Base-by-base conservation (phyloP, 2,329 filamentous ascomycete species). In the Alternaria postmessia region DNA sequence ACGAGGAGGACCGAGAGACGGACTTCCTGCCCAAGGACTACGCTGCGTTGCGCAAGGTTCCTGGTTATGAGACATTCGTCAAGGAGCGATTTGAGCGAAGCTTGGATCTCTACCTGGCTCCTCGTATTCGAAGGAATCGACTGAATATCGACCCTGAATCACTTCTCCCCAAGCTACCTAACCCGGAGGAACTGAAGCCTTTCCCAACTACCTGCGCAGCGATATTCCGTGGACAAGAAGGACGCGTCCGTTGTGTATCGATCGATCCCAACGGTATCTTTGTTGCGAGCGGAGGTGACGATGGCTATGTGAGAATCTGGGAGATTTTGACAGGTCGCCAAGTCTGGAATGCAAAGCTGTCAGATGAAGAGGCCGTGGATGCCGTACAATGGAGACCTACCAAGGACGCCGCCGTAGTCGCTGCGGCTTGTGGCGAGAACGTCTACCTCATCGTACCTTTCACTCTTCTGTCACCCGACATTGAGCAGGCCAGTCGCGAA, bases 1-100 rank as follows among this genome's bases (percentile, higher is more conserved):
- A 98, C 65, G 91, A 92, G 3, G 95, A 98, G 76, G 95, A 99
- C 65, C 86, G 94, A 57, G 92, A 96, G 70, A 93, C 90, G 75
- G 91, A 96, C 49, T 99, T 93, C 72, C 81, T 99, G 34, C 92
- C 96, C 2, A 88, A 88, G 60, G 89, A 93, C 74, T 92, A 93
- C 77, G 89, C 91, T 68, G 89, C 95, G 2, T 83, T 99, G 56
- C 90, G 95, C 63, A 93, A 93, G 76, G 95, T 98, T 7, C 95
- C 96, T 51, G 96, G 91, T 16, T 99, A 97, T 76, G 91, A 91
- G 51, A 87, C 86, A 55, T 93, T 97, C 68, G 89, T 99, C 76
- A 97, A 97, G 79, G 95, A 99, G 80, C 90, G 94, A 68, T 99
- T 99, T 71, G 94, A 99, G 79, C 87, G 96, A 66, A 98, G 93